phyloP scores from a whole-genome alignment of 2,329 filamentous ascomycete species.

The Colletotrichum abscissum region DNA sequence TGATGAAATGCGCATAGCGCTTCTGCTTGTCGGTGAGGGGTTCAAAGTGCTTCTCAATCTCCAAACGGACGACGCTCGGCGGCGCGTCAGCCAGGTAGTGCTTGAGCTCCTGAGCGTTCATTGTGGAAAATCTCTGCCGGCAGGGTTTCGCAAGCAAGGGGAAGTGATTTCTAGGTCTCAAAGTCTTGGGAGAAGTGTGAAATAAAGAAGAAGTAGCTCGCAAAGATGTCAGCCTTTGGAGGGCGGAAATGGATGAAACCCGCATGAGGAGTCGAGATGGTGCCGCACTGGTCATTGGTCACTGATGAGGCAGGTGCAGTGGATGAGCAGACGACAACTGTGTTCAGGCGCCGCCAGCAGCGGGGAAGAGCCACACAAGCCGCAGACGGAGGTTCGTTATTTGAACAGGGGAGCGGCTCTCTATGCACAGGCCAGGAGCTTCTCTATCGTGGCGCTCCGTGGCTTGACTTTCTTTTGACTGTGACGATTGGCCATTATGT shows the following conservation, averaged over 20 bases:
- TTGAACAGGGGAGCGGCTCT: constrained; percentile 3
- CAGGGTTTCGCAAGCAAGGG: constrained; percentile 16
- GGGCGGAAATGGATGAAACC: constrained; percentile 47
- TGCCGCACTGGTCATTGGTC: constrained; percentile 31
- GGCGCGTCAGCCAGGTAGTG: constrained; percentile 94
- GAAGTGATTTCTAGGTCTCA: constrained; percentile 12
- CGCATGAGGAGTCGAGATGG: constrained; percentile 36
- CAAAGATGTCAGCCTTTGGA: constrained; percentile 47
- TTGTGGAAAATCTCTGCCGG: constrained; percentile 48
- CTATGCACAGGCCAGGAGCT: background rate
- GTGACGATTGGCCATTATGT: background rate
- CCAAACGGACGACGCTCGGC: constrained; percentile 86
- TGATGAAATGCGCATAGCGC: constrained; percentile 91
- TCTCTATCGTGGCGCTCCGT: background rate
- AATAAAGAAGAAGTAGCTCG: constrained; percentile 23
- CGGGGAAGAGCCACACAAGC: constrained; percentile 16
- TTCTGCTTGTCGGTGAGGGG: constrained; percentile 80
- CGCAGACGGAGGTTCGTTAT: background rate
- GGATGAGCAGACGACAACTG: constrained; percentile 26
- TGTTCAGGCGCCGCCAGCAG: constrained; percentile 19
- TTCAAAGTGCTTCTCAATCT: constrained; percentile 94
- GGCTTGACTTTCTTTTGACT: background rate
- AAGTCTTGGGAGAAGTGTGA: constrained; percentile 19
- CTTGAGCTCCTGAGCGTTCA: constrained; percentile 70
- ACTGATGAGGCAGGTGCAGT: constrained; percentile 32